These are phyloP conservation scores for Tephrocybe rancida DNA, from an alignment of 768 basidiomycete genomes.

Conservation along the genomic window DNA sequence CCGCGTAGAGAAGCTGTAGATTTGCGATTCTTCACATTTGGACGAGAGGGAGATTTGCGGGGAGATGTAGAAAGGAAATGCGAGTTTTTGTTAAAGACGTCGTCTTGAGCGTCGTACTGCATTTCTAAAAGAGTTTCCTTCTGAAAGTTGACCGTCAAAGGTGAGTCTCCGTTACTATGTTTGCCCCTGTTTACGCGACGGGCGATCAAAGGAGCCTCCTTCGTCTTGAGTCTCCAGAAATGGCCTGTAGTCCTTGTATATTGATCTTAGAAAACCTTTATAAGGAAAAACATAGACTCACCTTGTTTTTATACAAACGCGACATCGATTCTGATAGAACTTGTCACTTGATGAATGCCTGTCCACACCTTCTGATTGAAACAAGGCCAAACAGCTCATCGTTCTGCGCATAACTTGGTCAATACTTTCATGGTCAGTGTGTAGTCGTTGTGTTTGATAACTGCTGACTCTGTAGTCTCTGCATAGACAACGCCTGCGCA, in stretches of 20 bases:
- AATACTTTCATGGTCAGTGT: slow-evolving; percentile 14
- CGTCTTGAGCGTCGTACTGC: slow-evolving; percentile 31
- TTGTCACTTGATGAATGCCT: no score
- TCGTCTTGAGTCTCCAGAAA: no score
- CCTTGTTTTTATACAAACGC: no score
- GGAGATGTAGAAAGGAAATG: slow-evolving; percentile 36
- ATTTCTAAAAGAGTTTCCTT: slow-evolving; percentile 7
- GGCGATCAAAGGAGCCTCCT: slow-evolving; percentile 1
- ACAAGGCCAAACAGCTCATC: slow-evolving; percentile 11
- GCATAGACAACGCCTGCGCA: slow-evolving; percentile 13
- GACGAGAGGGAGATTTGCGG: slow-evolving; percentile 37
- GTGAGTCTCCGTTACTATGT: slow-evolving; percentile 13
- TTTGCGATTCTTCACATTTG: slow-evolving; percentile 39
- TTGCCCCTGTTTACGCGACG: slow-evolving; percentile 24
- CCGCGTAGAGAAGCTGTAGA: slow-evolving; percentile 55
- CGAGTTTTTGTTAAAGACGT: slow-evolving; percentile 27
- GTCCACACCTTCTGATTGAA: slow-evolving; percentile 1
- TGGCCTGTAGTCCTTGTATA: no score
- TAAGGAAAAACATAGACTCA: no score
- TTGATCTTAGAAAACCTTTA: no score
- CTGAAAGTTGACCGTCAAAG: background rate
- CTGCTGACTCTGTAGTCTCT: background rate
- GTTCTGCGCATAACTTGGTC: no score
- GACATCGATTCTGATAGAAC: no score
- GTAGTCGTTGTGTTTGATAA: background rate